Evolutionary conservation across 1,284 basidiomycete species (phyloP).

Genomic region (Cutaneotrichosporon sp.): DNA sequence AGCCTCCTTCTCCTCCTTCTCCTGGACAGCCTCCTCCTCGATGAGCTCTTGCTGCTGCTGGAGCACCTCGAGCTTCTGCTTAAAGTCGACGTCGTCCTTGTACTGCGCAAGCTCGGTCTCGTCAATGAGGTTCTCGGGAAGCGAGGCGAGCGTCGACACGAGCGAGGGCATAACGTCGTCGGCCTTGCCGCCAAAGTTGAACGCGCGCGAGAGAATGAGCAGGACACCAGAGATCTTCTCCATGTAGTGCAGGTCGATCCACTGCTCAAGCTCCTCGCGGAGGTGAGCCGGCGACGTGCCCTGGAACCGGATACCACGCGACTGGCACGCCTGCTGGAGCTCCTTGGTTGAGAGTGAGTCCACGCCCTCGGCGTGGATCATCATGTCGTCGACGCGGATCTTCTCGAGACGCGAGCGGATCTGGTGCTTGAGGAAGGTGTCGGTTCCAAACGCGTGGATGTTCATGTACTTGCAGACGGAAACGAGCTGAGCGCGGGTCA

Average conservation of each 20-base stretch:
- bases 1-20: constrained; percentile 90
- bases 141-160: constrained; percentile 84
- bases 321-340: constrained; percentile 88
- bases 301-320: constrained; percentile 85
- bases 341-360: constrained; percentile 87
- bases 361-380: constrained; percentile 85
- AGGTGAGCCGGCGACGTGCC: constrained; percentile 79
- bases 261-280: constrained; percentile 83
- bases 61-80: constrained; percentile 95
- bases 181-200: constrained; percentile 84
- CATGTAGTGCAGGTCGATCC: constrained; percentile 90
- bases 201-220: constrained; percentile 87
- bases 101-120: constrained; percentile 96
- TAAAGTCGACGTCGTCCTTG: constrained; percentile 83
- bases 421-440: constrained; percentile 94
- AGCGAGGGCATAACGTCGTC: constrained; percentile 80
- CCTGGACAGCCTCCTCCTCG: constrained; percentile 97
- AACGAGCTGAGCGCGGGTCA: constrained; percentile 93
- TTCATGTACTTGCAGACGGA: constrained; percentile 98
- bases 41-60: constrained; percentile 99
- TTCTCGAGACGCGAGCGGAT: constrained; percentile 82
- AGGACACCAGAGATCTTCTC: constrained; percentile 86
- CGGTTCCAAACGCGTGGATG: constrained; percentile 96
- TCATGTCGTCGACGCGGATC: constrained; percentile 84
- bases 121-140: constrained; percentile 93